These are phyloP conservation scores for Mycosphaerella sp. DNA, from an alignment of 2,329 filamentous ascomycete species.

Conservation along the genomic window DNA sequence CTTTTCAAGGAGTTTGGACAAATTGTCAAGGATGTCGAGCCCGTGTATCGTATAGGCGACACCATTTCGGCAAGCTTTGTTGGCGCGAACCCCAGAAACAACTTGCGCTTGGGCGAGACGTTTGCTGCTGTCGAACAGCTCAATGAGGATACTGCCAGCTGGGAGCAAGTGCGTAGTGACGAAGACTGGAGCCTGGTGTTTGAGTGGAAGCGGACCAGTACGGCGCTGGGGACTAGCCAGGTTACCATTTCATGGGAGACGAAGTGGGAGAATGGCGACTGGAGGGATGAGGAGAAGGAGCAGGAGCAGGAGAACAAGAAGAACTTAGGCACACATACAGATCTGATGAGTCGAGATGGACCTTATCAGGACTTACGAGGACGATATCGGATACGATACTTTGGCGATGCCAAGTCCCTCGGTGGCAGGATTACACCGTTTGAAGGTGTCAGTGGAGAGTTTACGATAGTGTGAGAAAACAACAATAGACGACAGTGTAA, in stretches of 20 bases:
- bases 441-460: conserved; percentile 58
- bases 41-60: conserved; percentile 49
- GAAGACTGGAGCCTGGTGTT: conserved; percentile 79
- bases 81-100: conserved; percentile 84
- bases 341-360: conserved; percentile 30
- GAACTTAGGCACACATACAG: conserved; percentile 4
- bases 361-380: conserved; percentile 42
- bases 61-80: conserved; percentile 65
- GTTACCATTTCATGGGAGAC: conserved; percentile 78
- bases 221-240: conserved; percentile 66
- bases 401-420: conserved; percentile 69
- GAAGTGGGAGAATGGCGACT: conserved; percentile 43
- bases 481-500: background rate
- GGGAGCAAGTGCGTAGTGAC: conserved; percentile 66
- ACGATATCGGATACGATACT: conserved; percentile 74
- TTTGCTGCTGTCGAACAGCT: conserved; percentile 70
- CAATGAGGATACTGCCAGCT: conserved; percentile 42
- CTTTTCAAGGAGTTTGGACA: conserved; percentile 65
- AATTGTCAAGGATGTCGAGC: conserved; percentile 51
- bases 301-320: too few relatives aligned
- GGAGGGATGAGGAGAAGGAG: conserved; percentile 11
- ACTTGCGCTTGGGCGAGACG: conserved; percentile 70
- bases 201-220: conserved; percentile 68
- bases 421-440: conserved; percentile 60
- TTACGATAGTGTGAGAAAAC: conserved; percentile 36